Evolutionary conservation across 1,284 basidiomycete genomes (phyloP).

Genomic region (Entoloma clypeatum): DNA sequence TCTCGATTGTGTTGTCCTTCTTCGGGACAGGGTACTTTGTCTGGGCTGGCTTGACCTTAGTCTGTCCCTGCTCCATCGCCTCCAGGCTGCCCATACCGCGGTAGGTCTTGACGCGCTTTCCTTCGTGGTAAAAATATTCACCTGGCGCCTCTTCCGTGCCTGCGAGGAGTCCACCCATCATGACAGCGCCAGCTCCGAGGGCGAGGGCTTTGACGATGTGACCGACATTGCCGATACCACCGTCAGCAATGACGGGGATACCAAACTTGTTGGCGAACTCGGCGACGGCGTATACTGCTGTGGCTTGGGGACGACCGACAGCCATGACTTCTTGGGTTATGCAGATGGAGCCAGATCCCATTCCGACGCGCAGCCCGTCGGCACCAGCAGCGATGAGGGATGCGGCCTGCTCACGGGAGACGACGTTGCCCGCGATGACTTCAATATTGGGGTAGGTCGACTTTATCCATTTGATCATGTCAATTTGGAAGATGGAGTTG

Average conservation of each 20-base stretch:
- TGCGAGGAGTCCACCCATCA: slow-evolving; percentile 98
- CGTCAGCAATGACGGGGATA: slow-evolving; percentile 97
- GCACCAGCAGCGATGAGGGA: slow-evolving; percentile 92
- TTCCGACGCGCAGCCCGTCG: slow-evolving; percentile 91
- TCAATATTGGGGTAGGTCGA: slow-evolving; percentile 79
- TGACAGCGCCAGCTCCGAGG: slow-evolving; percentile 92
- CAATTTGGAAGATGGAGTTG: slow-evolving; percentile 91
- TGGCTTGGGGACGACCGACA: slow-evolving; percentile 97
- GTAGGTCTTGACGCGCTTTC: slow-evolving; percentile 98
- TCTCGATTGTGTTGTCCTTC: slow-evolving; percentile 65
- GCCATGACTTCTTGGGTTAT: slow-evolving; percentile 99
- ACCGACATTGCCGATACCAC: slow-evolving; percentile 93
- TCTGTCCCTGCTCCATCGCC: slow-evolving; percentile 89
- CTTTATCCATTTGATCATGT: slow-evolving; percentile 97
- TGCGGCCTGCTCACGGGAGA: slow-evolving; percentile 97
- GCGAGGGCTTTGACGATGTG: slow-evolving; percentile 97
- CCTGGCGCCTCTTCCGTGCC: slow-evolving; percentile 97
- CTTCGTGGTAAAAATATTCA: slow-evolving; percentile 99
- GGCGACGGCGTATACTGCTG: slow-evolving; percentile 91
- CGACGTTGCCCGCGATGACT: slow-evolving; percentile 96
- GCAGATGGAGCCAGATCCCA: slow-evolving; percentile 98
- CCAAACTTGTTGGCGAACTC: slow-evolving; percentile 95
- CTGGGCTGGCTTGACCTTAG: slow-evolving; percentile 36
- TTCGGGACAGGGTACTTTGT: slow-evolving; percentile 46
- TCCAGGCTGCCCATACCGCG: slow-evolving; percentile 97